Base-by-base conservation (phyloP, 768 basidiomycete genomes). In the Suillus clintonianus region DNA sequence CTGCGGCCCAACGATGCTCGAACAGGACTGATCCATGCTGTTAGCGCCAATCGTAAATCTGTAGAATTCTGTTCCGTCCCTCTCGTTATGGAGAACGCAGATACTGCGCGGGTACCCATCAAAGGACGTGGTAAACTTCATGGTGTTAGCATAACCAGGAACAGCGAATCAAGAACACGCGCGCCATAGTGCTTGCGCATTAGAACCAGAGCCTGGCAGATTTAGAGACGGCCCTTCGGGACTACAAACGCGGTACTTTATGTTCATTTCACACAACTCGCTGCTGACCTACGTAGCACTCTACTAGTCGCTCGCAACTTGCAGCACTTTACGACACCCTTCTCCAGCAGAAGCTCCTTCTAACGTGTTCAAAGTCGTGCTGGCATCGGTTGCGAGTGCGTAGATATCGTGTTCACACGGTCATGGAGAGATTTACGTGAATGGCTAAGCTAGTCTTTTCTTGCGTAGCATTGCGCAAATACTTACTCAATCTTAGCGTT, bases 321-420 rank as follows among this genome's bases (percentile, higher is more conserved):
- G 88, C 95, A 0, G 89, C 92, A 10, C 80, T 99, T 30, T 99
- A 99, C 77, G 97, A 99, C 74, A 98, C 95, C 3, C 83, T 99
- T 1, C 86, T 99, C 11, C 93, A 97, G 73, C 97, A 99, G 76
- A 99, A 99, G n/a, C n/a, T n/a, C n/a, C n/a, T n/a, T n/a, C n/a
- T n/a, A n/a, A n/a, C n/a, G n/a, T n/a, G n/a, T n/a, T n/a, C n/a
- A n/a, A n/a, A n/a, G n/a, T n/a, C n/a, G n/a, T n/a, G n/a, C n/a
- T n/a, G n/a, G n/a, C n/a, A n/a, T n/a, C n/a, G n/a, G n/a, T n/a
- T n/a, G n/a, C n/a, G n/a, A n/a, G n/a, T n/a, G n/a, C n/a, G n/a
- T n/a, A n/a, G n/a, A n/a, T n/a, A n/a, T n/a, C n/a, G n/a, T n/a
- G n/a, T n/a, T n/a, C n/a, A n/a, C n/a, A n/a, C n/a, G n/a, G n/a